Conservation (phyloP, 441 rosid genomes). For the Bruguiera hainesii region DNA sequence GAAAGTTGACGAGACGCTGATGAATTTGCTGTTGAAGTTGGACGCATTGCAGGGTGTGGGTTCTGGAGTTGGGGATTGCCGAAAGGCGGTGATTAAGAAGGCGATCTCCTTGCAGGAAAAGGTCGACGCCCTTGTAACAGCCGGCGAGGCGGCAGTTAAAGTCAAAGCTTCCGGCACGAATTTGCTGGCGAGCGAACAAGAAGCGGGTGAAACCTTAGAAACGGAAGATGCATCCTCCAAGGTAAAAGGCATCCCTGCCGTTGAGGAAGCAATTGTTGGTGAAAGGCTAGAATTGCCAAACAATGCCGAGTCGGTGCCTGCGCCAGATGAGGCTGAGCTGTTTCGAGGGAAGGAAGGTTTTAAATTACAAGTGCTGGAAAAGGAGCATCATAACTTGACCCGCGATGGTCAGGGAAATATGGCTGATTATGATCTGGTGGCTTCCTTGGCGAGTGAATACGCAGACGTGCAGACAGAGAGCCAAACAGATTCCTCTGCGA, state of each 20-base stretch:
- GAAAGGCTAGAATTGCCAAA: not conserved
- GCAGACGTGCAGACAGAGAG: constrained; percentile 18
- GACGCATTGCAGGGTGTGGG: constrained; percentile 57
- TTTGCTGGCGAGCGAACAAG: no score
- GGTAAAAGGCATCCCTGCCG: not conserved
- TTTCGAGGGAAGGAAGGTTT: not conserved
- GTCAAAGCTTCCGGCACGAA: no score
- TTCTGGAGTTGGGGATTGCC: constrained; percentile 48
- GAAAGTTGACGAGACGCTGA: constrained; percentile 50
- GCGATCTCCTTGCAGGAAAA: constrained; percentile 54
- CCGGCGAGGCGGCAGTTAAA: no score
- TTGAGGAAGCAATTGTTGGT: not conserved
- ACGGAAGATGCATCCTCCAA: no score
- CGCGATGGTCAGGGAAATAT: not conserved
- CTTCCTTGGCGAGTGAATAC: not conserved
- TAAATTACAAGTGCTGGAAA: not conserved
- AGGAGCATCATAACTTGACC: no score
- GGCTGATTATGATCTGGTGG: no score
- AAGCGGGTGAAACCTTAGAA: no score
- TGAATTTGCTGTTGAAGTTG: constrained; percentile 49
- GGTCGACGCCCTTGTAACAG: constrained; percentile 35
- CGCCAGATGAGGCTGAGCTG: not conserved
- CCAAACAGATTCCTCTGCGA: constrained; percentile 28
- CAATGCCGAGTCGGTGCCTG: not conserved
- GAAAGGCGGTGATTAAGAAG: constrained; percentile 48